Evolutionary conservation across 1,139 yeast genomes (phyloP).

Genomic region (Kluyveromyces sp.): DNA sequence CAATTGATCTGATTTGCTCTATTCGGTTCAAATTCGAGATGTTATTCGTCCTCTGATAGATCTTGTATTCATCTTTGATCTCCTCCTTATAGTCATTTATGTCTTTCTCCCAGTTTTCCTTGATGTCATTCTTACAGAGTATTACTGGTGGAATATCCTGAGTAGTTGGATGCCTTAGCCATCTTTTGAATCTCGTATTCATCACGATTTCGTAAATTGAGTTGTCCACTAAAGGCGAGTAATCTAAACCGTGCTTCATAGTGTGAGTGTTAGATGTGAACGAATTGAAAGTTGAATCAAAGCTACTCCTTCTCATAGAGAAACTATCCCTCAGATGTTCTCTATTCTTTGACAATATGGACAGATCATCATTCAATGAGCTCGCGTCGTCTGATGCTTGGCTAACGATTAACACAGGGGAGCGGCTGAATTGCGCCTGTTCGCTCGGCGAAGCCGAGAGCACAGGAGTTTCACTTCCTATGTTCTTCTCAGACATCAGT

Average conservation of each 20-base stretch:
- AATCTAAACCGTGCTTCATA: conserved; percentile 17
- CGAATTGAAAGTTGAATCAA: conserved; percentile 29
- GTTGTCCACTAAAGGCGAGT: conserved; percentile 70
- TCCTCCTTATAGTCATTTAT: conserved; percentile 44
- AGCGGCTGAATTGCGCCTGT: conserved; percentile 2
- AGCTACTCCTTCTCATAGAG: conserved; percentile 28
- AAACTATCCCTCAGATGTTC: conserved; percentile 21
- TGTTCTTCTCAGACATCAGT: neutral
- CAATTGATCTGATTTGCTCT: conserved; percentile 32
- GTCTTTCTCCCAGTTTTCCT: conserved; percentile 43
- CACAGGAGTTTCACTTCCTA: neutral
- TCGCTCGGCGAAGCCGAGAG: neutral
- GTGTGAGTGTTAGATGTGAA: conserved; percentile 1
- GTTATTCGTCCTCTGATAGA: conserved; percentile 37
- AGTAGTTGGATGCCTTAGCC: conserved; percentile 61
- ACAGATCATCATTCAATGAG: conserved; percentile 30
- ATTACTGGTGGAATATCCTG: conserved; percentile 82
- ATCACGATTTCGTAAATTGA: conserved; percentile 66
- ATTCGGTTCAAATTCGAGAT: conserved; percentile 36
- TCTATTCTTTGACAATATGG: conserved; percentile 8
- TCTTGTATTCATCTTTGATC: conserved; percentile 48
- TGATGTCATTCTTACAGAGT: conserved; percentile 50
- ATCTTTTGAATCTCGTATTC: conserved; percentile 32
- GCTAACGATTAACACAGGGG: conserved; percentile 1
- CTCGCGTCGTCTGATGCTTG: conserved; percentile 15